Percentiles rank a stretch among this genome's conserved stretches.
These are phyloP conservation scores for Prasinococcaceae sp. DNA, from an alignment of 139 green algal genomes.

Conservation along the genomic window DNA sequence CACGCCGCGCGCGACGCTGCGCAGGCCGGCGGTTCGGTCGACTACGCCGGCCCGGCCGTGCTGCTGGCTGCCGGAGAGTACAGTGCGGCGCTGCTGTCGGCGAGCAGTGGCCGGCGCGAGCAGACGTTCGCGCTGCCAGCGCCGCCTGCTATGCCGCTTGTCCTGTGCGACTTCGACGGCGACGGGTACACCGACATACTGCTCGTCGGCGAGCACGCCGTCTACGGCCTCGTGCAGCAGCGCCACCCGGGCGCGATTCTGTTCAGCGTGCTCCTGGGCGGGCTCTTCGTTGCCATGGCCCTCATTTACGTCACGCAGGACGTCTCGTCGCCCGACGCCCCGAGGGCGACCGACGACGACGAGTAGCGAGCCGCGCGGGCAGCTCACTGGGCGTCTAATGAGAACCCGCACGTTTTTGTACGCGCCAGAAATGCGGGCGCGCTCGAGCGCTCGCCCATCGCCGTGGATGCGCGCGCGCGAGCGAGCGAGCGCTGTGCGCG, in stretches of 20 bases:
- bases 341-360: too few species aligned
- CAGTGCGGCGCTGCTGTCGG: constrained; percentile 40
- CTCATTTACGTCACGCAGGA: constrained; percentile 62
- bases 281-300: constrained; percentile 66
- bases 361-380: too few species aligned
- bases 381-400: too few species aligned
- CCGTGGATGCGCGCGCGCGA: too few species aligned
- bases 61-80: constrained; percentile 30
- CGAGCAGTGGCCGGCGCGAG: constrained; percentile 34
- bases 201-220: constrained; percentile 34
- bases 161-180: constrained; percentile 71
- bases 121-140: constrained; percentile 45
- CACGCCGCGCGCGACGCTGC: too few species aligned
- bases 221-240: constrained; percentile 60
- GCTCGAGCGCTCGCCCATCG: too few species aligned
- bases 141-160: constrained; percentile 27
- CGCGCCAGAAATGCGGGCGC: too few species aligned
- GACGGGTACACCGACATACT: constrained; percentile 79
- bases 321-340: too few species aligned
- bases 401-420: too few species aligned
- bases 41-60: too few species aligned
- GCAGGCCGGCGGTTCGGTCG: background rate
- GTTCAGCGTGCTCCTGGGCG: constrained; percentile 58
- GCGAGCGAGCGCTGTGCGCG: too few species aligned
- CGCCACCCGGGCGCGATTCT: constrained; percentile 50